These are phyloP conservation scores for Xylaria sp. DNA, from an alignment of 2,329 filamentous ascomycete species.

Conservation along the genomic window DNA sequence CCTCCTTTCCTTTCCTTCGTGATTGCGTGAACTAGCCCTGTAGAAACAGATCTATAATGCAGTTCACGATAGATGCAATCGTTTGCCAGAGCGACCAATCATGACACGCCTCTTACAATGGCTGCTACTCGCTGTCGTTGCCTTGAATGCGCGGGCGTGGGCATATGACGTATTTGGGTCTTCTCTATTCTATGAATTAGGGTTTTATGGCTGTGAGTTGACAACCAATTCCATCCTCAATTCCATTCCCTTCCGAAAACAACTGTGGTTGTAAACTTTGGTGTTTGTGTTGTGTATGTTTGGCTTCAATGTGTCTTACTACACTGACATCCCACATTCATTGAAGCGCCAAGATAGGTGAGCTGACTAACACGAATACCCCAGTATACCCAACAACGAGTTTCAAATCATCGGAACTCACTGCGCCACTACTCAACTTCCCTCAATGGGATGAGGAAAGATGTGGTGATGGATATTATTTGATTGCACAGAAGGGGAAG, in stretches of 20 bases:
- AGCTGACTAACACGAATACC: slow-evolving; percentile 16
- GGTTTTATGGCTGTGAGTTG: slow-evolving; percentile 38
- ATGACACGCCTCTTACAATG: slow-evolving; percentile 28
- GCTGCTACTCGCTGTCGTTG: slow-evolving; percentile 24
- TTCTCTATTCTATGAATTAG: slow-evolving; percentile 31
- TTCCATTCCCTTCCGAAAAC: neutral
- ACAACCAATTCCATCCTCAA: neutral
- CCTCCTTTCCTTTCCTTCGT: neutral
- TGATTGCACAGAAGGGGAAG: slow-evolving; percentile 40
- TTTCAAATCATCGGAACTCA: slow-evolving; percentile 36
- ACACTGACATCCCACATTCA: neutral
- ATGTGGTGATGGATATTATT: slow-evolving; percentile 37
- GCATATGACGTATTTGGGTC: slow-evolving; percentile 33
- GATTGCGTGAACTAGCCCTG: neutral
- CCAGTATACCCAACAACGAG: slow-evolving; percentile 36
- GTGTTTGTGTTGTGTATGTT: neutral
- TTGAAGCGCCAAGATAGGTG: slow-evolving; percentile 1
- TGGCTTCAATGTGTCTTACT: neutral
- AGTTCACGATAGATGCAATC: neutral
- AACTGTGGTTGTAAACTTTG: neutral
- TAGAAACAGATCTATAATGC: neutral
- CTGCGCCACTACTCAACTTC: slow-evolving; percentile 35
- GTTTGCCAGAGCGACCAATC: slow-evolving; percentile 8
- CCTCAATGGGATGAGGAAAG: slow-evolving; percentile 33
- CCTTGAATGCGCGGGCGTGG: slow-evolving; percentile 8